phyloP scores from a whole-genome alignment of 1,284 basidiomycete species.

The Hortiboletus rubellus region DNA sequence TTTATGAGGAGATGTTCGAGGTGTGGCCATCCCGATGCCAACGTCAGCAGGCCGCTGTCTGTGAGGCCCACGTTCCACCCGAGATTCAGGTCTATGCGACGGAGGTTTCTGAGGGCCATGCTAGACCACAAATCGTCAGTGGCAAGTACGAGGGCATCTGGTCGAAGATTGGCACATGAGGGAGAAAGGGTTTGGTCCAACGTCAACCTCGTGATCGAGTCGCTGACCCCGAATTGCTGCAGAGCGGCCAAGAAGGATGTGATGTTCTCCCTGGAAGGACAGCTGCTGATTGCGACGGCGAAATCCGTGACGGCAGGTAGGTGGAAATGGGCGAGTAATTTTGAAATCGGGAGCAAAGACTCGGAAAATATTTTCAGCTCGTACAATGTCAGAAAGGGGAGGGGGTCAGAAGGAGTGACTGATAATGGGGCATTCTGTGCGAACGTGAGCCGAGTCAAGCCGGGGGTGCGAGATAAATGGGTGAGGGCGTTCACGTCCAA shows the following conservation, averaged over 20 bases:
- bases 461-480: slow-evolving; percentile 1
- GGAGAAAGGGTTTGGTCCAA: neutral
- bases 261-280: neutral
- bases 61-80: neutral
- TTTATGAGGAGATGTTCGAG: neutral
- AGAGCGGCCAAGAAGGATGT: neutral
- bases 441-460: neutral
- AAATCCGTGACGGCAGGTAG: neutral
- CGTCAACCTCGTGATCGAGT: neutral
- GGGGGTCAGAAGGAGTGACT: neutral
- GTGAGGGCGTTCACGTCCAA: neutral
- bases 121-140: neutral
- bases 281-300: neutral
- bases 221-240: neutral
- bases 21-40: neutral
- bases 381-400: neutral
- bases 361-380: neutral
- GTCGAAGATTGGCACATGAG: neutral
- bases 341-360: neutral
- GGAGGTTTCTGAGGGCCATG: neutral
- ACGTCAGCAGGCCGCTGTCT: neutral
- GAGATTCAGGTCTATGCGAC: neutral
- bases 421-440: neutral
- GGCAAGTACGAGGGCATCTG: neutral
- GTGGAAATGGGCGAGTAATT: neutral